Base-by-base conservation (phyloP, 352 stramenopile species). In the Phytophthora podocarpi region DNA sequence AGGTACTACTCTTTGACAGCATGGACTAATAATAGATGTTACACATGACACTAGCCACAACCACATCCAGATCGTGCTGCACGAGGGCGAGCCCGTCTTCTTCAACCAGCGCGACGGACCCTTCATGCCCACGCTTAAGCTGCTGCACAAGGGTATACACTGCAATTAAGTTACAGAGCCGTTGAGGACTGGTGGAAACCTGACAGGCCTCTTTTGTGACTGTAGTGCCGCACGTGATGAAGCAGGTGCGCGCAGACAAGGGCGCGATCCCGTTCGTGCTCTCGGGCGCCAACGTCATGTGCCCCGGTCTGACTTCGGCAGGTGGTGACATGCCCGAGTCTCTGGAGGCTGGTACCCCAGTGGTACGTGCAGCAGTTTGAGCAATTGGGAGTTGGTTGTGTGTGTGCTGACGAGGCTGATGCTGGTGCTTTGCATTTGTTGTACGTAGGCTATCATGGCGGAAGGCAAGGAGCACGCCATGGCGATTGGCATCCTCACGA, bases 251-350 rank as follows among this genome's bases (percentile, higher is more conserved):
- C 36, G 97, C 98, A 2, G 97, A 99, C 80, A 98, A 98, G 74
- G 97, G 97, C 41, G 97, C 97, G 1, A 99, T 99, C 78, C 97
- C 96, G 48, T 99, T 98, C 68, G 79, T 99, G 52, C 76, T 99
- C 11, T 98, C 96, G 5, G 97, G 97, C 13, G 97, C 97, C 20
- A 99, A 99, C 80, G 95, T 99, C 51, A 99, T 99, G 97, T 99
- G 97, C 58, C 97, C 97, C 12, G 97, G 97, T 15, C 82, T 99
- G 12, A 99, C 97, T 5, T 99, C 97, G 58, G 84, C 89, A 15
- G 96, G 96, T 34, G 96, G 95, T 18, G 79, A 96, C 59, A 95
- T 99, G 85, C 90, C 92, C 8, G 84, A 96, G 28, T 82, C 97
- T 18, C 55, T 98, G 57, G 70, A 76, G 10, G 85, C 69, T 50